Percentiles rank a stretch among this genome's conserved stretches.
Conservation (phyloP, 306 rosid species). For the Vigna reflexopilosa region DNA sequence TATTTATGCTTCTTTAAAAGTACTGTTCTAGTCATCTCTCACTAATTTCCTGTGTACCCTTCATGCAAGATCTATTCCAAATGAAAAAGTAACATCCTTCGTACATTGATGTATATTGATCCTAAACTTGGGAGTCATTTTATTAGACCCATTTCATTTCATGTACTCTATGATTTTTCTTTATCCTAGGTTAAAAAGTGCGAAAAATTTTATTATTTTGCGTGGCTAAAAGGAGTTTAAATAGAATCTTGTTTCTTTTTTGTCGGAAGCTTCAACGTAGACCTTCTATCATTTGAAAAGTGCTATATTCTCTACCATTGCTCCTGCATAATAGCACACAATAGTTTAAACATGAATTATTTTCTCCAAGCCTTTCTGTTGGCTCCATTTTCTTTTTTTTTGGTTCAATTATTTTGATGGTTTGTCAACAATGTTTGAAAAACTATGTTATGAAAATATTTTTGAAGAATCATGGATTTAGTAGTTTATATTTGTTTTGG, state of each 20-base stretch:
- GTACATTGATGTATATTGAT: not conserved
- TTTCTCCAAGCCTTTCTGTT: not conserved
- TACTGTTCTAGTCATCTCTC: too few species aligned
- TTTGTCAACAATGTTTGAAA: not conserved
- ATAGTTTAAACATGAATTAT: not conserved
- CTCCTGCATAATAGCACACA: not conserved
- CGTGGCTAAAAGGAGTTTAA: slow-evolving; percentile 14
- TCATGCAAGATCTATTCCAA: too few species aligned
- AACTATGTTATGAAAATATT: not conserved
- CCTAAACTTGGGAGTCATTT: not conserved
- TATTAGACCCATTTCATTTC: too few species aligned
- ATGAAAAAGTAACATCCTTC: not conserved
- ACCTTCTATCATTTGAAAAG: not conserved
- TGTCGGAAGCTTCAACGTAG: not conserved
- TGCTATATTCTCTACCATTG: slow-evolving; percentile 8
- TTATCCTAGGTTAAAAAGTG: not conserved
- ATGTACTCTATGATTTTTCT: not conserved
- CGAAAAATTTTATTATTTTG: not conserved
- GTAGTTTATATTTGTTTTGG: not conserved
- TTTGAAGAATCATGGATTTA: not conserved
- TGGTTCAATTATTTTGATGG: not conserved
- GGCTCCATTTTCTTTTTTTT: not conserved
- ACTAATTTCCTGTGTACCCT: not conserved
- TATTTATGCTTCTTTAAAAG: too few species aligned
- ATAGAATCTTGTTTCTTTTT: not conserved